Evolutionary conservation across 192 early-diverging fungal genomes (phyloP).

Genomic region (Paraglomus brasilianum): DNA sequence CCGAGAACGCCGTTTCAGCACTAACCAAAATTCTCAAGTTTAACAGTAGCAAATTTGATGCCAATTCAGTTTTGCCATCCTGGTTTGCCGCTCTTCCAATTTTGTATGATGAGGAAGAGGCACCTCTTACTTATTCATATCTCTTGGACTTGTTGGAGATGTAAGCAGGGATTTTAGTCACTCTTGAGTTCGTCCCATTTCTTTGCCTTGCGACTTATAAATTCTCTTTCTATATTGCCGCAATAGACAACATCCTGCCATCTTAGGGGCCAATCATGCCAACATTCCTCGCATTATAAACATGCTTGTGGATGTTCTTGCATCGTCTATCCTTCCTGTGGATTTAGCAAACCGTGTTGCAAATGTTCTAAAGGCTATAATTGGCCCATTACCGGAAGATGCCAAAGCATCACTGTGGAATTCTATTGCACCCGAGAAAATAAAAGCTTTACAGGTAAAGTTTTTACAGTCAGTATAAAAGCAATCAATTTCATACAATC

Average conservation of each 20-base stretch:
- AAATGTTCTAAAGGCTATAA: conserved; percentile 50
- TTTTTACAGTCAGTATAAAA: background rate
- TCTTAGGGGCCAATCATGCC: conserved; percentile 60
- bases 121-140: conserved; percentile 71
- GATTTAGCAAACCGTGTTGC: conserved; percentile 51
- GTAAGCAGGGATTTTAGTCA: conserved; percentile 34
- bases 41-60: conserved; percentile 60
- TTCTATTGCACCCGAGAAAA: conserved; percentile 52
- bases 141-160: conserved; percentile 70
- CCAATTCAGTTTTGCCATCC: conserved; percentile 56
- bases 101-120: conserved; percentile 86
- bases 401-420: conserved; percentile 55
- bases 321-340: conserved; percentile 48
- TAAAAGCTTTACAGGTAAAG: conserved; percentile 46
- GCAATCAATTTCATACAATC: too few species aligned
- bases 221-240: background rate
- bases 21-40: conserved; percentile 85
- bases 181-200: background rate
- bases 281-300: conserved; percentile 61
- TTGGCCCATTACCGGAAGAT: conserved; percentile 45
- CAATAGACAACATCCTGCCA: conserved; percentile 57
- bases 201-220: background rate
- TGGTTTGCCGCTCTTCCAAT: conserved; percentile 88
- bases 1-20: conserved; percentile 93
- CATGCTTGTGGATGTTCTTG: conserved; percentile 63